phyloP scores from a whole-genome alignment of 2,329 filamentous ascomycete species.

The Ophiostoma sp. region DNA sequence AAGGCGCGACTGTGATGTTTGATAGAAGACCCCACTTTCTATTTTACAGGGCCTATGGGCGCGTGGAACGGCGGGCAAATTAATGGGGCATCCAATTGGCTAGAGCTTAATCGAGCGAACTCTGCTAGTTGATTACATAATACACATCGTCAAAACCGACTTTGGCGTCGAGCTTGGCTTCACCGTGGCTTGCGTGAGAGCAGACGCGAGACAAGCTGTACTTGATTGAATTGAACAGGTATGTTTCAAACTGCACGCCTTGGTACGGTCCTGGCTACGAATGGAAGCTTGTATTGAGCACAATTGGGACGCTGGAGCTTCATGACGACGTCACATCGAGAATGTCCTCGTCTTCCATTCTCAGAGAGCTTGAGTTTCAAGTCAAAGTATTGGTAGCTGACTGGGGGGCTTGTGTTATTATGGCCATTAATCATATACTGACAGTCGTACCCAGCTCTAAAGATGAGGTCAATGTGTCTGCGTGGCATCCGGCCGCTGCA shows the following conservation, averaged over 20 bases:
- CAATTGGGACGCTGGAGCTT: background rate
- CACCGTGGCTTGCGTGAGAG: background rate
- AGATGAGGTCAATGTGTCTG: slow-evolving; percentile 16
- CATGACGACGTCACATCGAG: background rate
- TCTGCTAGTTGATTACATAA: slow-evolving; percentile 11
- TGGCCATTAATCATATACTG: background rate
- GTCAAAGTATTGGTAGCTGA: background rate
- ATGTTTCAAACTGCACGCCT: background rate
- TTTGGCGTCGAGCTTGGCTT: background rate
- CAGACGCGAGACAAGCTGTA: background rate
- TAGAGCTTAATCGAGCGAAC: background rate
- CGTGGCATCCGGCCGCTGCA: slow-evolving; percentile 15
- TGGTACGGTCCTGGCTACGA: background rate
- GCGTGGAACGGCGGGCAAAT: background rate
- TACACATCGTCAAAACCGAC: slow-evolving; percentile 14
- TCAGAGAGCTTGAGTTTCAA: background rate
- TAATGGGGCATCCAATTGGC: background rate
- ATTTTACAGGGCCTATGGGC: background rate
- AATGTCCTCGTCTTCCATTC: background rate
- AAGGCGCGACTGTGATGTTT: slow-evolving; percentile 2
- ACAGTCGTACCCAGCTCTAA: background rate
- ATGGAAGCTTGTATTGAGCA: background rate
- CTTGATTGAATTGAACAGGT: background rate
- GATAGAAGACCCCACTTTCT: background rate
- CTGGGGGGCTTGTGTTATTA: background rate